Evolutionary conservation across 2,329 filamentous ascomycete species (phyloP), one percentile per base, ranked within the genome.

Genomic region (Coniochaeta pulveracea): DNA sequence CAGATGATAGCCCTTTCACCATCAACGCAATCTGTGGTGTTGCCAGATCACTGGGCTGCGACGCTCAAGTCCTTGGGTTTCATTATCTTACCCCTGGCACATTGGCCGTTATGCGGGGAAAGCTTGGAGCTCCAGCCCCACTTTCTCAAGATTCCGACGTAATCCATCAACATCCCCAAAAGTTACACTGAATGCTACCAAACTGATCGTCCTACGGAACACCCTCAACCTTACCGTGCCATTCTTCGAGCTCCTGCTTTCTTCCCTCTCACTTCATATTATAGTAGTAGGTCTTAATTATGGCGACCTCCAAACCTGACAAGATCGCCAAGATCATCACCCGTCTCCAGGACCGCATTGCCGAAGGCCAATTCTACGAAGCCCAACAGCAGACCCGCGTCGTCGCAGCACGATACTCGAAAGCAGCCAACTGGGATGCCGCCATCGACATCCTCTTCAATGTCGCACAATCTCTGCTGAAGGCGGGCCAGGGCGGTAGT

Each of bases 301-400:
- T 54, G 50, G 43, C 46, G 34, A 38, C 42, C n/a, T n/a, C 18
- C 37, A 58, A 54, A 36, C 47, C 47, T 43, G 58, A 63, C 54
- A 66, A 67, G 51, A 68, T 69, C 51, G 60, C 64, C 36, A 66
- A 66, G 51, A 76, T 76, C 55, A 72, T 76, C 46, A 54, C 65
- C 37, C 67, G 72, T 17, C 78, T 95, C 55, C 83, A 89, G 61
- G 69, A 82, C 58, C 89, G 85, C 58, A 94, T 94, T 58, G 69
- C 76, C 45, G 85, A 50, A 37, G 47, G 47, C 28, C 39, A 44
- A 30, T 46, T 41, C 35, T 98, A 98, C 65, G 91, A 98, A 71
- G 91, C 91, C 37, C 89, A 96, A 62, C 91, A 98, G 60, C 91
- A 98, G 65, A 85, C 94, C 44, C 85, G 91, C 41, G 88, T 95